These are phyloP conservation scores for Verticillium dahliae DNA, from an alignment of 2,329 filamentous ascomycete genomes.

Conservation along the genomic window DNA sequence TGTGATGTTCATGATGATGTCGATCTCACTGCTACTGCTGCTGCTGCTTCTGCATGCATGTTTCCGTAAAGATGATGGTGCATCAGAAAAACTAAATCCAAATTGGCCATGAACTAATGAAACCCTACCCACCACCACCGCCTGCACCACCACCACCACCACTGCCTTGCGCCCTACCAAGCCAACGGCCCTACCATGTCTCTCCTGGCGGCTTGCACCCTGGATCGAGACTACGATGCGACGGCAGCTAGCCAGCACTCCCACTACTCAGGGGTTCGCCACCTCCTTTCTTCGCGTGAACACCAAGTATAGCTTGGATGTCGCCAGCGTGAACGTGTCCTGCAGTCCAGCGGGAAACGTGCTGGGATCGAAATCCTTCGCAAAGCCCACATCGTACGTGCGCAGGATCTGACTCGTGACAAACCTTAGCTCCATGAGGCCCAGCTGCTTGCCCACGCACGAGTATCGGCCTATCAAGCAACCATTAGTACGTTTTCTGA, in stretches of 20 bases:
- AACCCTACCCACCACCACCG: too few species aligned
- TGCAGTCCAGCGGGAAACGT: constrained; percentile 5
- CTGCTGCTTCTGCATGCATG: too few species aligned
- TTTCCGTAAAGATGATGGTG: too few species aligned
- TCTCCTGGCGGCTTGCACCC: neutral
- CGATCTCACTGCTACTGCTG: too few species aligned
- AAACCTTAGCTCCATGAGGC: constrained; percentile 22
- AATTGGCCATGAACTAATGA: too few species aligned
- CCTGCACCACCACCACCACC: too few species aligned
- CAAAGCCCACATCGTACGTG: constrained; percentile 7
- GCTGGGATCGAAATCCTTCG: constrained; percentile 3
- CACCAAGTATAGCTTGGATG: constrained; percentile 8
- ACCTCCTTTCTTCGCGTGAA: constrained; percentile 7
- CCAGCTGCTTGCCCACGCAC: constrained; percentile 28
- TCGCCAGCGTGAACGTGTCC: constrained; percentile 9
- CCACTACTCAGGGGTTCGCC: neutral
- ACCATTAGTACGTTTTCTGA: neutral
- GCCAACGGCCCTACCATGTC: too few species aligned
- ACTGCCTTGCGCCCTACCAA: too few species aligned
- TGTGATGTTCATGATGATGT: too few species aligned
- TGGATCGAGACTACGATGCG: too few species aligned
- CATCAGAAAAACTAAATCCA: too few species aligned
- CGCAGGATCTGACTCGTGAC: constrained; percentile 9
- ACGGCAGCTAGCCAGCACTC: too few species aligned
- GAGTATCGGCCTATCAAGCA: constrained; percentile 19